phyloP scores from a whole-genome alignment of 140 eudicot species.

The Erigeron philadelphicus region DNA sequence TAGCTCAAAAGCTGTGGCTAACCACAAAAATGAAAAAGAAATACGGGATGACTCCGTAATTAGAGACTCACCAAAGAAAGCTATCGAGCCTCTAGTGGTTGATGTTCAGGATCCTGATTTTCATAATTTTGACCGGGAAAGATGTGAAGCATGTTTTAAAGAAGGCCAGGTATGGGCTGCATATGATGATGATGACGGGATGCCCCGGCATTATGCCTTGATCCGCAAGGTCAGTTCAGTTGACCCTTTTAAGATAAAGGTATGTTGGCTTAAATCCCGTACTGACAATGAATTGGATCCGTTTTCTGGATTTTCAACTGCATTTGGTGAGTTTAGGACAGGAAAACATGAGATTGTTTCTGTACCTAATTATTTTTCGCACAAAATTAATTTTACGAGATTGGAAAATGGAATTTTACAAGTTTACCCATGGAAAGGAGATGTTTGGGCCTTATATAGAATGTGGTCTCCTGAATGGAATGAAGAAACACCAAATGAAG shows the following conservation, averaged over 20 bases:
- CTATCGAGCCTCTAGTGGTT: slow-evolving; percentile 28
- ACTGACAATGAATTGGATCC: slow-evolving; percentile 28
- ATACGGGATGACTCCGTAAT: not conserved
- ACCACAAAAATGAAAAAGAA: slow-evolving; percentile 18
- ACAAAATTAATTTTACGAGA: slow-evolving; percentile 46
- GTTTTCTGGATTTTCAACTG: slow-evolving; percentile 19
- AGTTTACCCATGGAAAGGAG: slow-evolving; percentile 56
- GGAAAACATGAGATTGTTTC: slow-evolving; percentile 36
- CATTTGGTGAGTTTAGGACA: slow-evolving; percentile 43
- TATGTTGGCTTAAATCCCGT: slow-evolving; percentile 51
- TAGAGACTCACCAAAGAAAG: not conserved
- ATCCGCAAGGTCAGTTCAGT: slow-evolving; percentile 42
- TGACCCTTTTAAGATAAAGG: slow-evolving; percentile 49
- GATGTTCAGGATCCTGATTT: slow-evolving; percentile 59
- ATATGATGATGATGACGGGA: slow-evolving; percentile 68
- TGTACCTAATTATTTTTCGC: slow-evolving; percentile 38
- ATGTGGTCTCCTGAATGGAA: slow-evolving; percentile 39
- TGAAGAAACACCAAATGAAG: slow-evolving; percentile 37
- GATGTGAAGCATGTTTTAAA: slow-evolving; percentile 38
- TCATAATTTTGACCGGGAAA: slow-evolving; percentile 44
- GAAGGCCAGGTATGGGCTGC: slow-evolving; percentile 65
- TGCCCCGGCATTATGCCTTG: slow-evolving; percentile 70
- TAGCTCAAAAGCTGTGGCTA: slow-evolving; percentile 15
- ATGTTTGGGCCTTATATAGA: slow-evolving; percentile 66
- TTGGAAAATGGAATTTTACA: slow-evolving; percentile 35